Evolutionary conservation across 805 yeast species (phyloP).

Genomic region (Spathaspora arborariae): DNA sequence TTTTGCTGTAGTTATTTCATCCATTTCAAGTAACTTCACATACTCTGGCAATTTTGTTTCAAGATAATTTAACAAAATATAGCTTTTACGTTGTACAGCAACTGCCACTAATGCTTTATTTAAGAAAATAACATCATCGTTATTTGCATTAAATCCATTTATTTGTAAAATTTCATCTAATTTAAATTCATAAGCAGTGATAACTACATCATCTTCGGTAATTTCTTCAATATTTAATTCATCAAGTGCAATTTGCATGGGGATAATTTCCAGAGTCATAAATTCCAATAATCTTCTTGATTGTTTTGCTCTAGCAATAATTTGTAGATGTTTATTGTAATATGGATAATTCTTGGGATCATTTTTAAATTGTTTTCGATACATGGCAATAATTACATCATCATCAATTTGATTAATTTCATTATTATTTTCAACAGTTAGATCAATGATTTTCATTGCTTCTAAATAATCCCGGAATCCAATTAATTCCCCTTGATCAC

Average conservation of each 20-base stretch:
- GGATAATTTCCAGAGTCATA: slow-evolving; percentile 30
- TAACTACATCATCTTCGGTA: slow-evolving; percentile 58
- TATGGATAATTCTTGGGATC: slow-evolving; percentile 37
- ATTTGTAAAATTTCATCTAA: slow-evolving; percentile 45
- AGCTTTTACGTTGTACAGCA: slow-evolving; percentile 55
- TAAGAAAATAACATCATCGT: slow-evolving; percentile 35
- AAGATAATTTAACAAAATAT: slow-evolving; percentile 53
- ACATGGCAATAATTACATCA: slow-evolving; percentile 31
- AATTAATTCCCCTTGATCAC: slow-evolving; percentile 25
- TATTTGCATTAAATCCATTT: slow-evolving; percentile 24
- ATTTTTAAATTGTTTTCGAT: slow-evolving; percentile 23
- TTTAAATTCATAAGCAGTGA: slow-evolving; percentile 70
- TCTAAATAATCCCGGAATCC: slow-evolving; percentile 32
- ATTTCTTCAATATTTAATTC: slow-evolving; percentile 39
- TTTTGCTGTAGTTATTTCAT: slow-evolving; percentile 12
- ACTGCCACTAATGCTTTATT: slow-evolving; percentile 61
- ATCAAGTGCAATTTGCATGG: slow-evolving; percentile 29
- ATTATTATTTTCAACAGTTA: slow-evolving; percentile 9
- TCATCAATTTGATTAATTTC: slow-evolving; percentile 24
- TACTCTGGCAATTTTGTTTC: slow-evolving; percentile 38
- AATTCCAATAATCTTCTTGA: slow-evolving; percentile 19
- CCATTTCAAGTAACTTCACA: slow-evolving; percentile 10
- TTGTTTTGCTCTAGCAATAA: slow-evolving; percentile 23
- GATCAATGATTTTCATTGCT: slow-evolving; percentile 30
- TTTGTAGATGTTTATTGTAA: slow-evolving; percentile 26